phyloP scores from a whole-genome alignment of 495 filamentous ascomycete genomes.

The Rusavskia elegans region DNA sequence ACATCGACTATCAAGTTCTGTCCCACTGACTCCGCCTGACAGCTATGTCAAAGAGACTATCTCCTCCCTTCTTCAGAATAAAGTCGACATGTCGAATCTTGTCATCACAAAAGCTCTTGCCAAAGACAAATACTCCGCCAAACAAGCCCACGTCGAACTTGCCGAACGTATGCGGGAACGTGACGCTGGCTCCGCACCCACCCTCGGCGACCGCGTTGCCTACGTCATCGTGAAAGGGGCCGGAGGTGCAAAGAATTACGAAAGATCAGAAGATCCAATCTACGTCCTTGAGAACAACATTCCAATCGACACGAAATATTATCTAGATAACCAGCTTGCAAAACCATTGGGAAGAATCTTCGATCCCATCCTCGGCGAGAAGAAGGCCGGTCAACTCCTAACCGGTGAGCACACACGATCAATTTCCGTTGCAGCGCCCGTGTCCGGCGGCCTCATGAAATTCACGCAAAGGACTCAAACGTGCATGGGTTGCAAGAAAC shows the following conservation, averaged over 20 bases:
- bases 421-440: conserved; percentile 79
- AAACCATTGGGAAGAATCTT: conserved; percentile 92
- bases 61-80: conserved; percentile 89
- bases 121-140: conserved; percentile 66
- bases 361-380: conserved; percentile 89
- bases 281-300: conserved; percentile 96
- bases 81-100: conserved; percentile 95
- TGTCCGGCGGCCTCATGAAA: conserved; percentile 89
- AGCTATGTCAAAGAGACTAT: conserved; percentile 97
- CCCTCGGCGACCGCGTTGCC: conserved; percentile 86
- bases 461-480: conserved; percentile 95
- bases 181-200: conserved; percentile 88
- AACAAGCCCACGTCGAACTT: conserved; percentile 91
- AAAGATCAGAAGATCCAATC: conserved; percentile 89
- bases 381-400: conserved; percentile 65
- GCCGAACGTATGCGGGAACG: conserved; percentile 91
- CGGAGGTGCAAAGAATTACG: conserved; percentile 78
- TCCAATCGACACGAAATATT: conserved; percentile 97
- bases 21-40: neutral
- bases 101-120: conserved; percentile 97
- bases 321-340: conserved; percentile 94
- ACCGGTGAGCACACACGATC: conserved; percentile 85
- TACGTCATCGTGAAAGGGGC: conserved; percentile 96
- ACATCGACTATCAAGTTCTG: neutral
- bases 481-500: conserved; percentile 98